Conservation (phyloP, 805 yeast genomes). For the Metschnikowia lachancei region DNA sequence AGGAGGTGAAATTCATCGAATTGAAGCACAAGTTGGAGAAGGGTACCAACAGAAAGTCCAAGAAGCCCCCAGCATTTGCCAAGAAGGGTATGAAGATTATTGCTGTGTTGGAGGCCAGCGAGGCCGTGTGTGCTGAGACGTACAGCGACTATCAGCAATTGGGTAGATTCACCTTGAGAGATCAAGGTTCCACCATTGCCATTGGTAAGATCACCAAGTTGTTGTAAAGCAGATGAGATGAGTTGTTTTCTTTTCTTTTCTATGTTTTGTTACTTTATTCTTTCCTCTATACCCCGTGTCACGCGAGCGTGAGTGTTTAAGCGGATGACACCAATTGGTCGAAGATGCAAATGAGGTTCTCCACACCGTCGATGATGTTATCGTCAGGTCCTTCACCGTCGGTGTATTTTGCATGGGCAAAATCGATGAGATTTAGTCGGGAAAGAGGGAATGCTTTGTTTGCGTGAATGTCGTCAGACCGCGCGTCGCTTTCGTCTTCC, state of each 20-base stretch:
- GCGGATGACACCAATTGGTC: constrained; percentile 22
- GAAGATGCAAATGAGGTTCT: constrained; percentile 50
- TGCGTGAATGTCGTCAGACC: constrained; percentile 20
- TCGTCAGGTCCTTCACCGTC: constrained; percentile 71
- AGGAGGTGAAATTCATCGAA: constrained; percentile 81
- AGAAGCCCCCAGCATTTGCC: constrained; percentile 97
- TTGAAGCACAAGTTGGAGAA: constrained; percentile 91
- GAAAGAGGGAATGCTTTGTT: constrained; percentile 5
- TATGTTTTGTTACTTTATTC: too few relatives aligned
- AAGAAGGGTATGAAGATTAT: constrained; percentile 98
- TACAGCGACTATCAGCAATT: constrained; percentile 90
- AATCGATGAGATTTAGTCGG: constrained; percentile 71
- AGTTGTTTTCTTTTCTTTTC: not conserved
- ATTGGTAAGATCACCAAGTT: constrained; percentile 96
- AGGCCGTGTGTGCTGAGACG: constrained; percentile 91
- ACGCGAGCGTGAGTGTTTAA: not conserved
- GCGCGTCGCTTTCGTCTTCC: constrained; percentile 22
- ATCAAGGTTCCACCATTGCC: constrained; percentile 97
- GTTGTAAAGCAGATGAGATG: constrained; percentile 39
- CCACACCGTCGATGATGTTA: constrained; percentile 67
- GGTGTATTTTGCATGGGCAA: constrained; percentile 75
- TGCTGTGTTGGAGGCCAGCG: constrained; percentile 81
- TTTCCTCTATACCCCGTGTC: not conserved
- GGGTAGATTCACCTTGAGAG: constrained; percentile 98
- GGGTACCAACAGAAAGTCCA: constrained; percentile 94